A percentile compares a stretch with the other conserved stretches of the same genome.
Evolutionary conservation across 768 basidiomycete species (phyloP).

Genomic region (Galerina marginata): DNA sequence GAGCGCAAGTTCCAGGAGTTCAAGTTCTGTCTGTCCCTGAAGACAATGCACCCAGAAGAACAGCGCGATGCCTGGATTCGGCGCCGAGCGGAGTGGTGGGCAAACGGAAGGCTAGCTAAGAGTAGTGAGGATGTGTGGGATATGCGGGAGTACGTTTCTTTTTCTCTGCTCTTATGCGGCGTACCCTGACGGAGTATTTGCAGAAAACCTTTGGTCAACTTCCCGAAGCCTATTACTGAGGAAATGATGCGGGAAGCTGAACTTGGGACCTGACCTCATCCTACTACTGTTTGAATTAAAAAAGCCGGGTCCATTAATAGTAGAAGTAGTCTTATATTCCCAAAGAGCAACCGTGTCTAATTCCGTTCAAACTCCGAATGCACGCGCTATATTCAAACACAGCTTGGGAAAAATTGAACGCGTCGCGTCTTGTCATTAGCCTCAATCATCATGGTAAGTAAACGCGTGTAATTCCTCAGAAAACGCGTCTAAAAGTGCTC

Average conservation of each 20-base stretch:
- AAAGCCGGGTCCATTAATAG: too few species aligned
- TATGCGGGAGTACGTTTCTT: constrained; percentile 64
- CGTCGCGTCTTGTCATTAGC: constrained; percentile 39
- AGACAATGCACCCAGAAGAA: constrained; percentile 77
- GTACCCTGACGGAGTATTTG: not conserved
- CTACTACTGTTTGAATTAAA: too few species aligned
- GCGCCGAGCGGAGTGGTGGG: constrained; percentile 95
- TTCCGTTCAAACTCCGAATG: constrained; percentile 46
- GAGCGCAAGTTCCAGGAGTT: constrained; percentile 84
- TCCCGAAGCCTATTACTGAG: constrained; percentile 45
- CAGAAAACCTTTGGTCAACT: constrained; percentile 58
- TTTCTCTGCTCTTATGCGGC: not conserved
- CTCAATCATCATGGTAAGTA: constrained; percentile 42
- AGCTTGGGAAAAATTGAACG: constrained; percentile 38
- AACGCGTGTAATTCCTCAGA: constrained; percentile 21
- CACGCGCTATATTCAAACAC: constrained; percentile 32
- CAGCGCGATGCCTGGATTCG: constrained; percentile 85
- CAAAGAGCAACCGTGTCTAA: not conserved
- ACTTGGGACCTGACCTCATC: not conserved
- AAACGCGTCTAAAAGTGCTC: constrained; percentile 8
- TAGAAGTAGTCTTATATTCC: too few species aligned
- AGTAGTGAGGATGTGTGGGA: constrained; percentile 98
- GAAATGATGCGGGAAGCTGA: constrained; percentile 23
- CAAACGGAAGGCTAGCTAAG: constrained; percentile 68
- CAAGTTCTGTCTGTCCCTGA: constrained; percentile 92